These are phyloP conservation scores for Coemansia sp. DNA, from an alignment of 192 early-diverging fungal species.

Conservation along the genomic window DNA sequence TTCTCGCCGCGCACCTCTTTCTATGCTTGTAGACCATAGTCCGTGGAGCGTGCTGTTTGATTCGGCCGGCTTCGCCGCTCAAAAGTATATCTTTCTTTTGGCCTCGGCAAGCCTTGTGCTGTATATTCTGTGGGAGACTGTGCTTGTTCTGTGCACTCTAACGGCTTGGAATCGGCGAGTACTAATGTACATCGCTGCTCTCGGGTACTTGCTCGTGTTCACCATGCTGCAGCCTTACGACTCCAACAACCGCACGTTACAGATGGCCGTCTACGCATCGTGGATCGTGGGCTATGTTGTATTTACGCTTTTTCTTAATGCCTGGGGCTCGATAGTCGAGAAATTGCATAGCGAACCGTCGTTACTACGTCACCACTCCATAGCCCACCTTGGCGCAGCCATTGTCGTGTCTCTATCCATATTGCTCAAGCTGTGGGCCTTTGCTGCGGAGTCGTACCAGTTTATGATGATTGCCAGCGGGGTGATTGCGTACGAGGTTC, in stretches of 20 bases:
- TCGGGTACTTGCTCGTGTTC: slow-evolving; percentile 31
- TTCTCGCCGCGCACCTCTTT: background rate
- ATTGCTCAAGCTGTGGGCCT: slow-evolving; percentile 31
- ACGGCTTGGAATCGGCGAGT: slow-evolving; percentile 39
- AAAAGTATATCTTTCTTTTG: slow-evolving; percentile 28
- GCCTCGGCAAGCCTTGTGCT: slow-evolving; percentile 17
- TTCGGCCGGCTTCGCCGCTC: slow-evolving; percentile 11
- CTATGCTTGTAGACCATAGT: background rate
- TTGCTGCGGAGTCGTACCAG: slow-evolving; percentile 35
- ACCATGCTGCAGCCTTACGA: slow-evolving; percentile 32
- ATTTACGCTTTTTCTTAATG: slow-evolving; percentile 33
- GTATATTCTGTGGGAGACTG: slow-evolving; percentile 38
- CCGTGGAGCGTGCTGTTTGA: slow-evolving; percentile 24
- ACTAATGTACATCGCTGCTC: slow-evolving; percentile 39
- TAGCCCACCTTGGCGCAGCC: slow-evolving; percentile 10
- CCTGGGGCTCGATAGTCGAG: slow-evolving; percentile 33
- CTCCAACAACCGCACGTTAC: slow-evolving; percentile 17
- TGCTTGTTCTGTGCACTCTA: slow-evolving; percentile 27
- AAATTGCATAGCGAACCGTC: slow-evolving; percentile 7
- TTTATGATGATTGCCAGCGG: slow-evolving; percentile 6
- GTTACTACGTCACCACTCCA: background rate
- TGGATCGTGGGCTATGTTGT: slow-evolving; percentile 40
- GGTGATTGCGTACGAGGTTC: slow-evolving; percentile 23
- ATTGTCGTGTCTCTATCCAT: slow-evolving; percentile 19
- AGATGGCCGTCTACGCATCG: slow-evolving; percentile 27